Evolutionary conservation across 2,329 filamentous ascomycete species (phyloP).

Genomic region (Alternaria consortialis): DNA sequence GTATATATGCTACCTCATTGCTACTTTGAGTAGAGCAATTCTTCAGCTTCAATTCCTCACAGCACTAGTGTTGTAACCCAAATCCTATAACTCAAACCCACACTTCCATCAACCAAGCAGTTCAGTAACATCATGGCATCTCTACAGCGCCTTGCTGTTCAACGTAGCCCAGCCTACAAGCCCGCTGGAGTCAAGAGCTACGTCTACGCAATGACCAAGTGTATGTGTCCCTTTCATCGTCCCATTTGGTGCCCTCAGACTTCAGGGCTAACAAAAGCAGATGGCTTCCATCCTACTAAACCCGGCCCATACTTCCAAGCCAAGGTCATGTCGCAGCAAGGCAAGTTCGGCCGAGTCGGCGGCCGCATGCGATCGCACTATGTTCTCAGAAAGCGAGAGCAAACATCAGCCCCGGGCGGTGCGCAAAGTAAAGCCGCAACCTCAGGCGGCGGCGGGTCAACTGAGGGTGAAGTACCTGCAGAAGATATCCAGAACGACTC

Average conservation of each 20-base stretch:
- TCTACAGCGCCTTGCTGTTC: slow-evolving; percentile 27
- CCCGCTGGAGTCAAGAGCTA: slow-evolving; percentile 28
- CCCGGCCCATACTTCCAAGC: slow-evolving; percentile 35
- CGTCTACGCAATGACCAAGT: slow-evolving; percentile 31
- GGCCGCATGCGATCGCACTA: slow-evolving; percentile 34
- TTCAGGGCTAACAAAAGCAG: slow-evolving; percentile 12
- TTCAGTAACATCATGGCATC: slow-evolving; percentile 16
- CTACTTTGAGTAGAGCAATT: neutral
- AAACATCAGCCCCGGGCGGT: slow-evolving; percentile 2
- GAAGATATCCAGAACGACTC: slow-evolving; percentile 39
- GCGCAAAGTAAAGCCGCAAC: slow-evolving; percentile 10
- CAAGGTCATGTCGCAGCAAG: slow-evolving; percentile 29
- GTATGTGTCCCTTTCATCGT: neutral
- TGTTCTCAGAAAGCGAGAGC: slow-evolving; percentile 26
- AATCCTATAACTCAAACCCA: neutral
- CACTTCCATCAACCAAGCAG: neutral
- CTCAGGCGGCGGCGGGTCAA: neutral
- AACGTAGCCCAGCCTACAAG: slow-evolving; percentile 30
- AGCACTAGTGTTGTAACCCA: neutral
- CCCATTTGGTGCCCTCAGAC: neutral
- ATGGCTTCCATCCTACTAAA: slow-evolving; percentile 38
- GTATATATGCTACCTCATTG: neutral
- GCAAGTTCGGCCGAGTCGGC: slow-evolving; percentile 32
- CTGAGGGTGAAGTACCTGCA: slow-evolving; percentile 28
- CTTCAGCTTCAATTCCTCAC: neutral